phyloP scores from a whole-genome alignment of 192 early-diverging fungal genomes.

The Chytriomyces sp. region DNA sequence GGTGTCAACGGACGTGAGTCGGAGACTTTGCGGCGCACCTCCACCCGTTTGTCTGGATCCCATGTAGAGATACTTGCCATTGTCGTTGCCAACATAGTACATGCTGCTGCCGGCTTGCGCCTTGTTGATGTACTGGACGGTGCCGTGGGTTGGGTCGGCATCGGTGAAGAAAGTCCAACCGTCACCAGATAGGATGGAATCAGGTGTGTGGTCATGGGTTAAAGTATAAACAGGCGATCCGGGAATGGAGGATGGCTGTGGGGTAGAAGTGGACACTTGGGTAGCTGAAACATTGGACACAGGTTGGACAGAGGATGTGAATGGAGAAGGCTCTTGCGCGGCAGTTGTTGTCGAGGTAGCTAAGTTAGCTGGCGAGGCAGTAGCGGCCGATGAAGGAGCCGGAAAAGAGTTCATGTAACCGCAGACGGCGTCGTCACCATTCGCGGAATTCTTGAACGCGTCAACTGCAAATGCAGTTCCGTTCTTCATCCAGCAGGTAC shows the following conservation, averaged over 20 bases:
- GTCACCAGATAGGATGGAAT: slow-evolving; percentile 42
- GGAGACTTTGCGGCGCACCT: slow-evolving; percentile 33
- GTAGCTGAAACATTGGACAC: too few relatives aligned
- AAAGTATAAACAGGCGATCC: slow-evolving; percentile 14
- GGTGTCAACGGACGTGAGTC: slow-evolving; percentile 14
- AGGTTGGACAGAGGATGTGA: too few relatives aligned
- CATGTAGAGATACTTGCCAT: not conserved
- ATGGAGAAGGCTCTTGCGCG: too few relatives aligned
- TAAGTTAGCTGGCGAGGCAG: not conserved
- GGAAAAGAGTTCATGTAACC: not conserved
- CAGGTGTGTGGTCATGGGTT: slow-evolving; percentile 9
- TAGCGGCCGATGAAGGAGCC: not conserved
- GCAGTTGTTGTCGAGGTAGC: not conserved
- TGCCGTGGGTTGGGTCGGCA: slow-evolving; percentile 40
- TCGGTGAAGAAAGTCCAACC: slow-evolving; percentile 30
- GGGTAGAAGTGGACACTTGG: not conserved
- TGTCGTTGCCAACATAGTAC: not conserved
- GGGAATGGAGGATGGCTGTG: not conserved
- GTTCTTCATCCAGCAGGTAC: slow-evolving; percentile 31
- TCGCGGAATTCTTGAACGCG: not conserved
- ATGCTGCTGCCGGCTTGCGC: not conserved
- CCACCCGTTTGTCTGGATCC: not conserved
- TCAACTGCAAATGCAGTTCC: not conserved
- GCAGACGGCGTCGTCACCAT: not conserved
- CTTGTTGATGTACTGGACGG: slow-evolving; percentile 28